phyloP scores from a whole-genome alignment of 2,329 filamentous ascomycete species.

The Tympanopsis confertula region DNA sequence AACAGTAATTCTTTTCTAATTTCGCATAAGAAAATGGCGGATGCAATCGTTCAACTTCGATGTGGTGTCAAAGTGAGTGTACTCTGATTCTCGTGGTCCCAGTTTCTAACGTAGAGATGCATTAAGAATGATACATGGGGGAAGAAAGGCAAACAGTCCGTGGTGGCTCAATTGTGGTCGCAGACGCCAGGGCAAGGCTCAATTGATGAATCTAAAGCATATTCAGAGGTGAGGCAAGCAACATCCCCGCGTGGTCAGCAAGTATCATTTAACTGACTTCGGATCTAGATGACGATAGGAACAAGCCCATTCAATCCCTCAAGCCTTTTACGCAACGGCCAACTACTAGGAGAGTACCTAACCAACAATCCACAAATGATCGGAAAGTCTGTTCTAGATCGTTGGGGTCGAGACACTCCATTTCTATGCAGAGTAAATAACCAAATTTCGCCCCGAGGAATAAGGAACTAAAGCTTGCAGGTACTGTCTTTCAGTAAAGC shows the following conservation, averaged over 20 bases:
- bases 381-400: conserved; percentile 46
- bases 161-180: conserved; percentile 53
- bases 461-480: conserved; percentile 12
- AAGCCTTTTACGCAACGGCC: conserved; percentile 46
- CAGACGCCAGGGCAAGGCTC: conserved; percentile 51
- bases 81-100: background rate
- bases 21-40: background rate
- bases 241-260: background rate
- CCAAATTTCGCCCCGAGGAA: background rate
- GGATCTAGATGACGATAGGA: conserved; percentile 57
- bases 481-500: conserved; percentile 67
- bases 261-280: background rate
- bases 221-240: conserved; percentile 44
- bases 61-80: background rate
- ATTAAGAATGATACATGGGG: conserved; percentile 61
- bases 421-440: conserved; percentile 54
- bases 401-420: conserved; percentile 55
- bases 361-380: conserved; percentile 50
- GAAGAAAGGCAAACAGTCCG: conserved; percentile 51
- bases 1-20: too few relatives aligned
- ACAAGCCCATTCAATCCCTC: conserved; percentile 64
- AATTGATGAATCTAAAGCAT: conserved; percentile 50
- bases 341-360: conserved; percentile 53
- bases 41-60: background rate
- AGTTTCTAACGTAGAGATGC: conserved; percentile 30